Conservation (phyloP, 257 asterid genomes). For the Ophiorrhiza pumila region DNA sequence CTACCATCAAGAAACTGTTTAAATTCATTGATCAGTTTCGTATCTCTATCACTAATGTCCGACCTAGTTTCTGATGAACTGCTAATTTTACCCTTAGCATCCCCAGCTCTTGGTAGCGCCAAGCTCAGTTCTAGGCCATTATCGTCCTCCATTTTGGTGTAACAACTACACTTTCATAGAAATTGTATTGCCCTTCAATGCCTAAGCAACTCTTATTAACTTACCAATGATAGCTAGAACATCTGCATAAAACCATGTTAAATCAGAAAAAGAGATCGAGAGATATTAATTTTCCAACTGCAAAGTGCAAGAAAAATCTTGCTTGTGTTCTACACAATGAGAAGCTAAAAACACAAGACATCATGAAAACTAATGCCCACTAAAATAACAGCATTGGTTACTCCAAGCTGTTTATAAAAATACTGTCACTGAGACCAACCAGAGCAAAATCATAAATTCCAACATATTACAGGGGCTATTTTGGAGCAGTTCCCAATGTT, state of each 20-base stretch:
- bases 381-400: not conserved
- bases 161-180: slow-evolving; percentile 1
- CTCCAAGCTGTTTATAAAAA: too few species aligned
- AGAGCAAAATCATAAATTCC: not conserved
- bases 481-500: not conserved
- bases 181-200: not conserved
- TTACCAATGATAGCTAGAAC: slow-evolving; percentile 4
- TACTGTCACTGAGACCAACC: not conserved
- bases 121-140: slow-evolving; percentile 79
- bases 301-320: not conserved
- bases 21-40: slow-evolving; percentile 79
- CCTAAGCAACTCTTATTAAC: not conserved
- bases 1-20: slow-evolving; percentile 92
- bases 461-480: not conserved
- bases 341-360: not conserved
- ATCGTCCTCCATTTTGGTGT: slow-evolving; percentile 62
- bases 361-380: not conserved
- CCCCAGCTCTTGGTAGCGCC: slow-evolving; percentile 76
- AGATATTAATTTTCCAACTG: not conserved
- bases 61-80: slow-evolving; percentile 60
- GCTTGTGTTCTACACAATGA: not conserved
- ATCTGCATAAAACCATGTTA: slow-evolving; percentile 18
- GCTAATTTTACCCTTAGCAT: slow-evolving; percentile 46
- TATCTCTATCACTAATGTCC: slow-evolving; percentile 73
- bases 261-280: not conserved